These are phyloP conservation scores for Cladosporium velox DNA, from an alignment of 2,329 filamentous ascomycete species.

Conservation along the genomic window DNA sequence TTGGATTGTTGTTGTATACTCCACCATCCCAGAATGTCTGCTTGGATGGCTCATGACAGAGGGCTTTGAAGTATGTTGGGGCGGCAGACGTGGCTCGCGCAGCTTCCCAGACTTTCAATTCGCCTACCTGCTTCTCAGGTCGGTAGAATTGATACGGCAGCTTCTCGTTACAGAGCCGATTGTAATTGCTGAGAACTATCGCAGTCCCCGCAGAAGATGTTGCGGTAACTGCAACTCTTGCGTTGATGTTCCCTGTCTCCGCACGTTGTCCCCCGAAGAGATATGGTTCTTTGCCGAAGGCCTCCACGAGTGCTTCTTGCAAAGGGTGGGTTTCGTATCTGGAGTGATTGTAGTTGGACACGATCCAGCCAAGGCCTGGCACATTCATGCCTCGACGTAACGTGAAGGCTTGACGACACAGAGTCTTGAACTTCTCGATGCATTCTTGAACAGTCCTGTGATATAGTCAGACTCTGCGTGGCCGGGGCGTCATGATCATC, in stretches of 20 bases:
- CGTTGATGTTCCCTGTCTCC: constrained; percentile 9
- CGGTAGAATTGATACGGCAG: constrained; percentile 40
- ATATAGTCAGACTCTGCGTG: not conserved
- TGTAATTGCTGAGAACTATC: constrained; percentile 47
- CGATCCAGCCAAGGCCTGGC: constrained; percentile 9
- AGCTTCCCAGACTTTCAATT: constrained; percentile 53
- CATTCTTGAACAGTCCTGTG: constrained; percentile 36
- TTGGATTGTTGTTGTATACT: constrained; percentile 49
- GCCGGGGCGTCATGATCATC: not conserved
- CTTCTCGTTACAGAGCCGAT: constrained; percentile 30
- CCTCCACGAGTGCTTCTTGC: constrained; percentile 37
- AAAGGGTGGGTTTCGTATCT: constrained; percentile 30
- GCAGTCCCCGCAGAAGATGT: constrained; percentile 38
- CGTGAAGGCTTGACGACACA: constrained; percentile 28
- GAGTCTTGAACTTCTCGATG: constrained; percentile 34
- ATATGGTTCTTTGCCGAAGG: constrained; percentile 35
- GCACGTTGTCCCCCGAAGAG: constrained; percentile 41
- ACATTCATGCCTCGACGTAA: constrained; percentile 14
- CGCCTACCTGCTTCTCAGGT: constrained; percentile 35
- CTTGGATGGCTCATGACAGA: constrained; percentile 47
- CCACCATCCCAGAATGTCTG: constrained; percentile 49
- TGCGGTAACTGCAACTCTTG: constrained; percentile 46
- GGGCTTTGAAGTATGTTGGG: constrained; percentile 53
- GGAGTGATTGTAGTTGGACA: constrained; percentile 17
- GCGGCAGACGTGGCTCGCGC: constrained; percentile 52